phyloP scores from a whole-genome alignment of 805 yeast species.

The Yamadazyma nakazawae region DNA sequence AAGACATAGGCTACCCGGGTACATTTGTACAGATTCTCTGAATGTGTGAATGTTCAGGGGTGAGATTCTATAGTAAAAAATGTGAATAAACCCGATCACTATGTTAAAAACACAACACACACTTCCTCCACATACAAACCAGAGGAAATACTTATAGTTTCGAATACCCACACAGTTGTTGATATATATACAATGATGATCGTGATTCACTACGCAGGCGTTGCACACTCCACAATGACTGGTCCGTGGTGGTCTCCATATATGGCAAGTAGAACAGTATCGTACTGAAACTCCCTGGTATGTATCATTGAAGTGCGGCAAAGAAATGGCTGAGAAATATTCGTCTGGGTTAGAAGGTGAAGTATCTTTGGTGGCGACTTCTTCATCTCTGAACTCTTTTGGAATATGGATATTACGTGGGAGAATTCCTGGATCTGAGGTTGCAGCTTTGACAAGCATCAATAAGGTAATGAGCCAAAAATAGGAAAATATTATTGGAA shows the following conservation, averaged over 20 bases:
- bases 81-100: conserved; percentile 19
- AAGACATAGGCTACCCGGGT: conserved; percentile 48
- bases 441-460: conserved; percentile 52
- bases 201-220: conserved; percentile 60
- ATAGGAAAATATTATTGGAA: conserved; percentile 56
- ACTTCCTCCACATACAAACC: conserved; percentile 27
- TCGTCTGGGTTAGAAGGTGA: conserved; percentile 45
- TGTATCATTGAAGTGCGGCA: conserved; percentile 41
- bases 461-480: conserved; percentile 49
- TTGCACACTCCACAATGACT: conserved; percentile 70
- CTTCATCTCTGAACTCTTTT: neutral
- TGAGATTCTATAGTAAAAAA: conserved; percentile 19
- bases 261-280: conserved; percentile 52
- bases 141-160: conserved; percentile 34
- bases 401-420: conserved; percentile 66
- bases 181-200: conserved; percentile 71
- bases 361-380: conserved; percentile 39
- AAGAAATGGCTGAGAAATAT: conserved; percentile 46
- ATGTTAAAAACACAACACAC: conserved; percentile 19
- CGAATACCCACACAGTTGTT: conserved; percentile 42
- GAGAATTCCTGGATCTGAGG: conserved; percentile 66
- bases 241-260: conserved; percentile 71
- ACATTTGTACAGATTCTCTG: conserved; percentile 14
- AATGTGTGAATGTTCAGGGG: conserved; percentile 28
- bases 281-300: conserved; percentile 42